Percentiles rank a stretch among this genome's conserved stretches.
phyloP scores from a whole-genome alignment of 257 asterid species.

The Oldenlandia corymbosa region DNA sequence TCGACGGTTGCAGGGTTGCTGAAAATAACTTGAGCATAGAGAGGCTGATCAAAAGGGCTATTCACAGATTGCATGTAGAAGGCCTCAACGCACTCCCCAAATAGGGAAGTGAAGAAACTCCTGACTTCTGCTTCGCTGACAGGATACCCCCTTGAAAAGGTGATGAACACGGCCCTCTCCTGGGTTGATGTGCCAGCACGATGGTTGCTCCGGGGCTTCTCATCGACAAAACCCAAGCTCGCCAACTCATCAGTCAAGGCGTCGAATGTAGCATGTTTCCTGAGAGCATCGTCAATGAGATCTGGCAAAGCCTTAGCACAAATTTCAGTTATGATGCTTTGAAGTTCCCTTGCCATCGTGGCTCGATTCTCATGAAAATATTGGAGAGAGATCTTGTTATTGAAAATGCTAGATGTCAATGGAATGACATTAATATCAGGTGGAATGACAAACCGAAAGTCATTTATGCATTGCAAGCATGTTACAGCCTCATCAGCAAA shows the following conservation, averaged over 20 bases:
- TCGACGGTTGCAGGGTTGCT: constrained; percentile 12
- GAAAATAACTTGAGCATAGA: constrained; percentile 22
- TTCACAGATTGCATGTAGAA: not conserved
- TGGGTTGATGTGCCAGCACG: not conserved
- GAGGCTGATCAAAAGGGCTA: not conserved
- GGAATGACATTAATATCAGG: not conserved
- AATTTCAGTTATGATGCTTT: too few relatives aligned
- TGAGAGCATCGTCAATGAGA: too few relatives aligned
- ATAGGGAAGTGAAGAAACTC: constrained; percentile 6
- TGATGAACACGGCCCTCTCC: constrained; percentile 21
- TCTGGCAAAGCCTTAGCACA: too few relatives aligned
- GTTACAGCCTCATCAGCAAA: not conserved
- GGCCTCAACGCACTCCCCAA: constrained; percentile 19
- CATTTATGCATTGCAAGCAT: constrained; percentile 4
- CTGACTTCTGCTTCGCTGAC: constrained; percentile 19
- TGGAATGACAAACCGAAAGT: constrained; percentile 1
- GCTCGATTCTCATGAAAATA: too few relatives aligned
- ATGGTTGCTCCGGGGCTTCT: constrained; percentile 3
- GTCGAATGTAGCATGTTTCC: too few relatives aligned
- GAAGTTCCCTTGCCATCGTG: too few relatives aligned
- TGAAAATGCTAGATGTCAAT: not conserved
- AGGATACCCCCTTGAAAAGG: constrained; percentile 19
- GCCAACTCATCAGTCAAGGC: too few relatives aligned
- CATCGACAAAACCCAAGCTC: constrained; percentile 5
- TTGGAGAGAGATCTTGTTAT: not conserved